Conservation (phyloP, 441 rosid species). For the Pelargonium cotyledonis region DNA sequence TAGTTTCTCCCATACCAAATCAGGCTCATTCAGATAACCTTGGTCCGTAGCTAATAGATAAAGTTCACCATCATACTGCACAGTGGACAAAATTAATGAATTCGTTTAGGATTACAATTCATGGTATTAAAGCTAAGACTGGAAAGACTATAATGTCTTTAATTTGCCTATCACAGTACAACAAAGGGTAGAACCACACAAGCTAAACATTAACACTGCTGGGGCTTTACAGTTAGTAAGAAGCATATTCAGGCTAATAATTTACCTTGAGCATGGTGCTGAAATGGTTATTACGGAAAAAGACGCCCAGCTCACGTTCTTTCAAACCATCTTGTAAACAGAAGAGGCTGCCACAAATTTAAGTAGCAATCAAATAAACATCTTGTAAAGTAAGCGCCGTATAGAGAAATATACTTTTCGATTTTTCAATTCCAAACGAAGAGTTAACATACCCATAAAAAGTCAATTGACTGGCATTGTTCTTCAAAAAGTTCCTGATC, state of each 20-base stretch:
- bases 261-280: slow-evolving; percentile 98
- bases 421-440: too few relatives aligned
- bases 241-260: slow-evolving; percentile 16
- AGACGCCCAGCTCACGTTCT: slow-evolving; percentile 93
- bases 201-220: too few relatives aligned
- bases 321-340: slow-evolving; percentile 85
- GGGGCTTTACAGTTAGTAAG: too few relatives aligned
- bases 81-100: slow-evolving; percentile 16
- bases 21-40: slow-evolving; percentile 88
- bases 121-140: background rate
- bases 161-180: too few relatives aligned
- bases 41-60: slow-evolving; percentile 99
- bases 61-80: slow-evolving; percentile 92
- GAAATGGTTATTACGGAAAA: slow-evolving; percentile 96
- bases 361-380: too few relatives aligned
- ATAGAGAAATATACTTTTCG: too few relatives aligned
- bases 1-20: slow-evolving; percentile 94
- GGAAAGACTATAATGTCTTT: slow-evolving; percentile 9
- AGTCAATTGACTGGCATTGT: slow-evolving; percentile 85
- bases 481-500: slow-evolving; percentile 69
- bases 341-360: slow-evolving; percentile 56
- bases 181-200: too few relatives aligned
- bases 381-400: too few relatives aligned
- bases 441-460: slow-evolving; percentile 69
- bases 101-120: too few relatives aligned